Base-by-base conservation (phyloP, 495 filamentous ascomycete genomes). In the Hypoxylon trugodes region DNA sequence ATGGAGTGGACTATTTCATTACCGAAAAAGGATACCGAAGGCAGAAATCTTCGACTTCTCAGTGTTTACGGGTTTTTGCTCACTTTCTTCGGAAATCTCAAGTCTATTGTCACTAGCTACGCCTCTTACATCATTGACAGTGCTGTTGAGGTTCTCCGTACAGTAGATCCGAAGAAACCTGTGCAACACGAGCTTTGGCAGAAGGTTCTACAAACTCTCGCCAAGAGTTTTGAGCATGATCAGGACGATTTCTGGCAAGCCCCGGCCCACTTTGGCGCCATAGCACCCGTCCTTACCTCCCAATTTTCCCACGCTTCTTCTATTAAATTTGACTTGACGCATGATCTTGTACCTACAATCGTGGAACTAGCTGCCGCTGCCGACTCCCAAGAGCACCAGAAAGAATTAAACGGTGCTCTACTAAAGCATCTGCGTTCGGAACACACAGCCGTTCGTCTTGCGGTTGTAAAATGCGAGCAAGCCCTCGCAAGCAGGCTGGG, bases 81-180 rank as follows among this genome's bases (percentile, higher is more conserved):
- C 10, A 75, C 84, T 6, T 90, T 98, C 74, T 96, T 95, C 65
- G 83, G 85, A 43, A 88, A 84, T 54, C 87, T 98, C 43, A 94
- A 95, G 84, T 96, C 92, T 3, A 91, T 97, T 40, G 90, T 97
- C 38, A 98, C 96, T 4, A 87, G 86, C 73, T 98, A 98, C 70
- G 85, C 90, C 16, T 88, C 86, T 59, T 92, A 95, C 69, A 79
- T 95, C n/a, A 72, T 97, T 61, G 91, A 96, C 22, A 87, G 79
- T 61, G 84, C 88, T 1, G 81, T 87, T 22, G 76, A 84, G 38
- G 79, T 91, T n/a, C 80, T 97, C 28, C 73, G 75, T 26, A 78
- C 69, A 8, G 71, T 76, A 19, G 76, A 77, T 43, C 76, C 80
- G 3, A 78, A 81, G 59, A 79, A 82, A 47, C 74, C 82, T 32